Evolutionary conservation across 2,329 filamentous ascomycete genomes (phyloP).

Genomic region (Claviceps humidiphila): DNA sequence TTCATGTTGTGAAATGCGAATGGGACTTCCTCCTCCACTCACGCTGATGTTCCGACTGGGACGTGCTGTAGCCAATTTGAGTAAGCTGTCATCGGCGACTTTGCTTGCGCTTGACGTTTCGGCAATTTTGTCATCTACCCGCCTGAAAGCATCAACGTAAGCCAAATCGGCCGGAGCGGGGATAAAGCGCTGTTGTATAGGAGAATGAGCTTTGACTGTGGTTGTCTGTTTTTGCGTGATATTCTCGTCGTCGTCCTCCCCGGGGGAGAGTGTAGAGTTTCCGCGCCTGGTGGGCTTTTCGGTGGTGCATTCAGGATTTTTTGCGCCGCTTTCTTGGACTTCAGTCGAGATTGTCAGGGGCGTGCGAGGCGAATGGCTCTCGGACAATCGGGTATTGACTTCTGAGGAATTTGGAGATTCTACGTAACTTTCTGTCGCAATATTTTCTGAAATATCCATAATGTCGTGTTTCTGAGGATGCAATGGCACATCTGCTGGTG

Average conservation of each 20-base stretch:
- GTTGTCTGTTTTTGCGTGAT: background rate
- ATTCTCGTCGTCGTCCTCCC: background rate
- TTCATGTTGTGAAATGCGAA: background rate
- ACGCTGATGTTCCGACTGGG: constrained; percentile 1
- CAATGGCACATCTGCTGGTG: background rate
- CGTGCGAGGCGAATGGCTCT: background rate
- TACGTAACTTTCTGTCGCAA: background rate
- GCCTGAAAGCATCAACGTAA: background rate
- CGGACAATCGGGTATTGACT: background rate
- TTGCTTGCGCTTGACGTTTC: background rate
- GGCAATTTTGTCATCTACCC: background rate
- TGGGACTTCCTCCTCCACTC: constrained; percentile 4
- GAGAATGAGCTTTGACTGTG: background rate
- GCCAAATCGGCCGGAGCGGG: background rate
- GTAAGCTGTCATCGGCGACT: background rate
- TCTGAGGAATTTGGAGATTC: background rate
- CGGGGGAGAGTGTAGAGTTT: background rate
- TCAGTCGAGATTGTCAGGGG: background rate
- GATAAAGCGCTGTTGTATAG: background rate
- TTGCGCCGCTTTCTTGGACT: background rate
- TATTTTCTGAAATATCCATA: background rate
- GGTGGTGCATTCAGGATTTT: background rate
- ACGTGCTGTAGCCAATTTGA: background rate
- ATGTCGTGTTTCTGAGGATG: background rate
- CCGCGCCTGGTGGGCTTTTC: background rate